Evolutionary conservation across 2,329 filamentous ascomycete species (phyloP), one percentile per base, ranked within the genome.

Genomic region (Trichoderma lentiforme): DNA sequence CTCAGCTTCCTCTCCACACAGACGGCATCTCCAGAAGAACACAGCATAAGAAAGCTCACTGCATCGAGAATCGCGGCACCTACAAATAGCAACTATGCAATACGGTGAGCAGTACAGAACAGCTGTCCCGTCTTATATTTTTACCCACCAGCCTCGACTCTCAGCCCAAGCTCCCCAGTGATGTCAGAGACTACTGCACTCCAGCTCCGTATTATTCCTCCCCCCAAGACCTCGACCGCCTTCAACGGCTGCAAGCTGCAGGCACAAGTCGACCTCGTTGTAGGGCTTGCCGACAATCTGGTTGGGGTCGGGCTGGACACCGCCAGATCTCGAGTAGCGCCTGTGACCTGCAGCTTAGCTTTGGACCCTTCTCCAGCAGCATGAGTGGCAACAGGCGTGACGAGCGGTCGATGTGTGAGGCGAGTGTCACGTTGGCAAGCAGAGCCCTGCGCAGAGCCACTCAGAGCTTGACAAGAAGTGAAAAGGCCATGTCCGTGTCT

Each of bases 281-380:
- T 61, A 68, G 70, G 69, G 56, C 62, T 60, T 30, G 39, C 51
- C 47, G 47, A 56, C 30, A 58, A 61, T 71, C 63, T 28, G 34
- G 39, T n/a, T 43, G 24, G 64, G 47, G 26, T 30, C 32, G 57
- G 47, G 64, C 32, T 63, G 53, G 64, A 70, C 69, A 73, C 73
- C 65, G 73, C 74, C 74, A 71, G 71, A 73, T 73, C 72, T 72
- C 63, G 61, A 60, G 32, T 65, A 24, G 67, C 43, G 32, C 24
- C 61, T 58, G 51, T 71, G 56, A 61, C 56, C 57, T 69, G 57
- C 66, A 69, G 64, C 64, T 67, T 18, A 51, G 12, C 63, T n/a
- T 61, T 15, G 39, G 26, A 26, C 51, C 63, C 64, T 28, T 28
- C 64, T 39, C 21, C 64, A 47, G 53, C 65, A 43, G 65, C 53